Base-by-base conservation (phyloP, 352 stramenopile genomes). In the Pythium sukuiense region DNA sequence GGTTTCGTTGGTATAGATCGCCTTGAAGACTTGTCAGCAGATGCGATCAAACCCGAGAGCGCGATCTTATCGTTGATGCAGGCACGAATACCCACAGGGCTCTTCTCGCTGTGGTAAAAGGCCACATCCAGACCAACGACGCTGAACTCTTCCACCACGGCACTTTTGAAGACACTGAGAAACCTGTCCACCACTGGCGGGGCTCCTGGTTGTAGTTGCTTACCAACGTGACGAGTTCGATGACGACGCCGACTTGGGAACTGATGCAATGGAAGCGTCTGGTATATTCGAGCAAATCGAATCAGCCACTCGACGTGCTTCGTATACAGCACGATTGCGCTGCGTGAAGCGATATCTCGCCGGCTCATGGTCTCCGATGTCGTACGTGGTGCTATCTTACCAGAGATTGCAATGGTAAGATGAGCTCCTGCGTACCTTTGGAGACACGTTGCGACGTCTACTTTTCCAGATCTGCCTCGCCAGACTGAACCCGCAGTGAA, bases 241-340 rank as follows among this genome's bases (percentile, higher is more conserved):
- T 49, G 24, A 53, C 55, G 2, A 69, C 60, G 14, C 26, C 66
- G 69, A 26, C 63, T 70, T 43, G 72, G 74, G 27, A 83, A 64
- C 7, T 70, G 58, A 55, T 72, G 60, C 3, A 46, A 55, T 37
- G 70, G 66, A 2, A 90, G 35, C 2, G 67, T 74, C 49, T 76
- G 46, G 32, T 89, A 90, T 20, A 90, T 24, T 9, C 67, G 68
- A 8, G 72, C 70, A 60, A 92, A 90, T 14, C 52, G 70, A 69
- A 90, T 85, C 26, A 95, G 33, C 81, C 85, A 92, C 53, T 92
- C 87, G 8, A 93, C 70, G 18, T 88, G 81, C 55, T 88, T 92
- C 2, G 72, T 82, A 68, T 95, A 93, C 7, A 95, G 48, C 1
- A 95, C 70, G 30, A 93, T 70, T 24, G 84, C 79, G 46, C 80